Percentiles rank a stretch among this genome's conserved stretches.
Evolutionary conservation across 345 rosid genomes (phyloP).

Genomic region (Citrus glauca): DNA sequence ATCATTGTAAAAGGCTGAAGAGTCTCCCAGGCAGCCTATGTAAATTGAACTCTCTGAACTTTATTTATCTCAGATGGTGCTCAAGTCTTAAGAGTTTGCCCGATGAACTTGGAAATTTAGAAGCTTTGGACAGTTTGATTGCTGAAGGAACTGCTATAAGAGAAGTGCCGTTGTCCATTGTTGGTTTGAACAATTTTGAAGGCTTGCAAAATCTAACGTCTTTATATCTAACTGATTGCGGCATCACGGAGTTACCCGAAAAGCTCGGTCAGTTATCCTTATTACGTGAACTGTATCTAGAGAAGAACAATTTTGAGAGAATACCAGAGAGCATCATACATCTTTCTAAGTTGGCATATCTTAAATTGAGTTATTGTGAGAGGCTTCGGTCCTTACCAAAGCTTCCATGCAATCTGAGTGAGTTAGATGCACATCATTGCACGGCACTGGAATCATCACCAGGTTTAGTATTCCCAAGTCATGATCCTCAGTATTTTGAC

Average conservation of each 20-base stretch:
- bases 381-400: constrained; percentile 28
- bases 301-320: too few relatives aligned
- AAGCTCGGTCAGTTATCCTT: too few relatives aligned
- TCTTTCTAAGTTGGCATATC: constrained; percentile 20
- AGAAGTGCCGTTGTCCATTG: background rate
- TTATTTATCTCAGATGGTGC: background rate
- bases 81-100: background rate
- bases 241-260: constrained; percentile 15
- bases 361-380: constrained; percentile 20
- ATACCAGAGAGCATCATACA: constrained; percentile 7
- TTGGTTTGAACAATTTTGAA: background rate
- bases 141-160: too few relatives aligned
- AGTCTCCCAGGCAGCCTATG: too few relatives aligned
- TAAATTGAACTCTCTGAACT: background rate
- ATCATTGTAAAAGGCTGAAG: too few relatives aligned
- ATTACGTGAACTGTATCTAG: too few relatives aligned
- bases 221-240: constrained; percentile 22
- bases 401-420: too few relatives aligned
- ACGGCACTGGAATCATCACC: too few relatives aligned
- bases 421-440: too few relatives aligned
- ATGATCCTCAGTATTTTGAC: constrained; percentile 14
- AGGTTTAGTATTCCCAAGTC: constrained; percentile 15
- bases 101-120: background rate
- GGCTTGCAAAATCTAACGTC: constrained; percentile 23
- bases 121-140: too few relatives aligned